Conservation (phyloP, 352 stramenopile species). For the Phytophthora pistaciae region DNA sequence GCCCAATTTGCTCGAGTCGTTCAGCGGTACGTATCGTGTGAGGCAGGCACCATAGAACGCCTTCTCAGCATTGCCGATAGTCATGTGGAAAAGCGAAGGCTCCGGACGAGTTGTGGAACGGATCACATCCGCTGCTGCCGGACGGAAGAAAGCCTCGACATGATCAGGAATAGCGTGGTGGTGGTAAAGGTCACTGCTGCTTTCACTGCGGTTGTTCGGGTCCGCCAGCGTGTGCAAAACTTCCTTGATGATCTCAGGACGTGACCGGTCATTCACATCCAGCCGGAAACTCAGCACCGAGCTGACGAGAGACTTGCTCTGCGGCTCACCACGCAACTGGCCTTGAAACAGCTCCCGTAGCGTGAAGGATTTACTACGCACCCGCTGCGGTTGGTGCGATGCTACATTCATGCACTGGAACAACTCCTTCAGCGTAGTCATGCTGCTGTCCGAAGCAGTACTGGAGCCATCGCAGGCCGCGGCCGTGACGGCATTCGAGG, state of each 20-base stretch:
- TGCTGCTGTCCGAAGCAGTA: conserved; percentile 76
- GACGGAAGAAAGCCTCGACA: conserved; percentile 85
- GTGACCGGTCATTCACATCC: conserved; percentile 64
- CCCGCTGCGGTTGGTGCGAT: conserved; percentile 80
- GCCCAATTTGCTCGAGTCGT: conserved; percentile 69
- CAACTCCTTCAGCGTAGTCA: conserved; percentile 88
- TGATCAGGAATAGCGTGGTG: conserved; percentile 87
- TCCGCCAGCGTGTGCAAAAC: conserved; percentile 76
- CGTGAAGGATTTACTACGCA: conserved; percentile 77
- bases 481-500: conserved; percentile 28
- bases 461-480: conserved; percentile 40
- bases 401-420: conserved; percentile 91
- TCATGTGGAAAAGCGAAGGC: conserved; percentile 85
- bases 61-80: conserved; percentile 84
- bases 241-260: conserved; percentile 71
- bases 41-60: conserved; percentile 84
- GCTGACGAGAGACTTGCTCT: conserved; percentile 76
- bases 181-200: conserved; percentile 70
- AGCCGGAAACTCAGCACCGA: conserved; percentile 77
- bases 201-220: conserved; percentile 45
- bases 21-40: conserved; percentile 81
- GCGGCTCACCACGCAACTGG: conserved; percentile 64
- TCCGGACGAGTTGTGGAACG: conserved; percentile 63
- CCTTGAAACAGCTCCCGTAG: conserved; percentile 72
- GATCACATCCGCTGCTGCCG: conserved; percentile 64